Evolutionary conservation across 495 filamentous ascomycete species (phyloP).

Genomic region (Parachaetomium inaequale): DNA sequence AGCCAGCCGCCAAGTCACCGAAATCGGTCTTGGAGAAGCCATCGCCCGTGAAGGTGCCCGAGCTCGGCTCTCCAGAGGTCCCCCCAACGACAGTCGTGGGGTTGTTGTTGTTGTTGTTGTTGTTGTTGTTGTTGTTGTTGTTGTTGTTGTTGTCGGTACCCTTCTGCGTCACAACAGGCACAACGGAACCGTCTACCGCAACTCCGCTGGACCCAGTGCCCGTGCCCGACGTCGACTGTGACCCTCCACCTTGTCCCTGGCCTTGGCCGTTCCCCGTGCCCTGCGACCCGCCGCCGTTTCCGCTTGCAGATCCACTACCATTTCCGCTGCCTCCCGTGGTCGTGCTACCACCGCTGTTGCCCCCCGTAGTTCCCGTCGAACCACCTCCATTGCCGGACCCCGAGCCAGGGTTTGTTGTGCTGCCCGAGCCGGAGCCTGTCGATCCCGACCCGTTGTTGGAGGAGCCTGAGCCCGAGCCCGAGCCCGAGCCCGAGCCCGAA

Average conservation of each 20-base stretch:
- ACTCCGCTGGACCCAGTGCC: background rate
- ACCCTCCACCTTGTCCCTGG: background rate
- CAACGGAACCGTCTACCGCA: background rate
- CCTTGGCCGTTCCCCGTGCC: background rate
- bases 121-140: background rate
- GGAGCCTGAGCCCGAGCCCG: background rate
- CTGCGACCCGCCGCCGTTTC: background rate
- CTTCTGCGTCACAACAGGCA: background rate
- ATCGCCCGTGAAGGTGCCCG: background rate
- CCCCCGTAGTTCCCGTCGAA: background rate
- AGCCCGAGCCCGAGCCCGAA: background rate
- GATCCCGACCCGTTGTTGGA: background rate
- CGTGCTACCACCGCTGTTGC: background rate
- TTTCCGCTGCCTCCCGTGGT: constrained; percentile 2
- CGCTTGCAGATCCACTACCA: background rate
- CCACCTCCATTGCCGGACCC: constrained; percentile 8
- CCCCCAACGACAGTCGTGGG: background rate
- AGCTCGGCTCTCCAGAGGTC: background rate
- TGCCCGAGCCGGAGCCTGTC: background rate
- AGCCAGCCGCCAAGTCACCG: background rate
- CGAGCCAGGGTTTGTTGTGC: constrained; percentile 2
- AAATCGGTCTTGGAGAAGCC: background rate
- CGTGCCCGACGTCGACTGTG: background rate
- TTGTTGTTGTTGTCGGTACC: background rate
- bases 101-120: background rate